Evolutionary conservation across 257 asterid species (phyloP), one percentile per base, ranked within the genome.

Genomic region (Avicennia marina): DNA sequence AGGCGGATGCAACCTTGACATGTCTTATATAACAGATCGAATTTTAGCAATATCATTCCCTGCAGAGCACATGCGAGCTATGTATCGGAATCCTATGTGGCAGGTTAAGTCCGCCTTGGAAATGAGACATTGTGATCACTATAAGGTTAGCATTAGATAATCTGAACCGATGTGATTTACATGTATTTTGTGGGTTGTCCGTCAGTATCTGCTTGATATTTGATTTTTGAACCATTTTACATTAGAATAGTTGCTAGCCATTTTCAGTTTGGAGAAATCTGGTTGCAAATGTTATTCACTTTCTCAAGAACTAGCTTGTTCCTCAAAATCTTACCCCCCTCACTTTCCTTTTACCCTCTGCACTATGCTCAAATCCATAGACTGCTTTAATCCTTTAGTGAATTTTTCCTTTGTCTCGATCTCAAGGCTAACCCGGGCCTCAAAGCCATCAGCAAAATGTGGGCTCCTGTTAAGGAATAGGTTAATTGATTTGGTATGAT

Each of bases 1-100:
- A 70, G 95, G 66, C 79, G 95, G 18, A 74, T 88, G 90, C 63
- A 95, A 88, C 68, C 93, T 88, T 21, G 96, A 88, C 25, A 88
- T 88, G 96, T 82, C 93, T 12, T 88, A 88, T 55, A 82, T 88
- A 47, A 82, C 86, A 0, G 90, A 85, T 52, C 73, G 84, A 2
- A 42, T 85, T 12, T 68, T 88, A 27, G 96, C 90, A 0, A 85
- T 88, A 95, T 85, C 96, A 2, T 88, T 85, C 58, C 96, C 96
- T 32, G 86, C 95, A 0, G 90, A 88, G 62, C 81, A 74, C 48
- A 75, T 88, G 83, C 81, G 87, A 1, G 90, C 95, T 52, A 43
- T 88, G 78, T 88, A 78, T 33, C 89, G 96, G 11, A 88, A 88
- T 60, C 95, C 96, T 33, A 54, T 88, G 43, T 85, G 96, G 96